phyloP scores from a whole-genome alignment of 1,284 basidiomycete species.

The Cryptococcus wingfieldii region DNA sequence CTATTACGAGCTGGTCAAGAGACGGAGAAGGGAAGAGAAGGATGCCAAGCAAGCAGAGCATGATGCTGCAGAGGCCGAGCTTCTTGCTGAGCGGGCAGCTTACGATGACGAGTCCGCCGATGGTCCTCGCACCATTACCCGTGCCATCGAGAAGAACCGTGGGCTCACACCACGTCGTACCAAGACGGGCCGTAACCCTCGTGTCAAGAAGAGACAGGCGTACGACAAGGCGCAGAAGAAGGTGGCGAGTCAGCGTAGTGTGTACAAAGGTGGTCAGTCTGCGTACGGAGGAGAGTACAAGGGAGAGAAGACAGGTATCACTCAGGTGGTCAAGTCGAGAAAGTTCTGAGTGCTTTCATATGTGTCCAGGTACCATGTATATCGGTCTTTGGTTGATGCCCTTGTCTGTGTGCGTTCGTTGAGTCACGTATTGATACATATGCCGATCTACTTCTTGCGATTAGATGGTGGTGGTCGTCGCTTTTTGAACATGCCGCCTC shows the following conservation, averaged over 20 bases:
- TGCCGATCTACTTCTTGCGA: constrained; percentile 32
- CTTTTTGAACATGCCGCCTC: constrained; percentile 46
- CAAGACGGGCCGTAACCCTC: constrained; percentile 83
- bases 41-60: constrained; percentile 74
- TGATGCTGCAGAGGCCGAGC: constrained; percentile 61
- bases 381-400: background rate
- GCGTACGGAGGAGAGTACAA: constrained; percentile 50
- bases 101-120: constrained; percentile 54
- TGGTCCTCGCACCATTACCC: constrained; percentile 79
- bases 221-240: constrained; percentile 93
- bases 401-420: constrained; percentile 1
- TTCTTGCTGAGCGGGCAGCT: constrained; percentile 51
- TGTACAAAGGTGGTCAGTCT: constrained; percentile 77
- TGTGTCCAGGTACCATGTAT: background rate
- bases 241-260: constrained; percentile 76
- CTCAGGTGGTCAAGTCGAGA: constrained; percentile 78
- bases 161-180: constrained; percentile 82
- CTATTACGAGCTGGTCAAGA: constrained; percentile 84
- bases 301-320: constrained; percentile 68
- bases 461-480: constrained; percentile 41
- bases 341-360: constrained; percentile 50
- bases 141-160: constrained; percentile 85
- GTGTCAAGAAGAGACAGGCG: constrained; percentile 88
- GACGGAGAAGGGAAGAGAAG: constrained; percentile 65
- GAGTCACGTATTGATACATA: background rate